A percentile compares a stretch with the other conserved stretches of the same genome.
Conservation (phyloP, 1,139 yeast species). For the Taphrina confusa region DNA sequence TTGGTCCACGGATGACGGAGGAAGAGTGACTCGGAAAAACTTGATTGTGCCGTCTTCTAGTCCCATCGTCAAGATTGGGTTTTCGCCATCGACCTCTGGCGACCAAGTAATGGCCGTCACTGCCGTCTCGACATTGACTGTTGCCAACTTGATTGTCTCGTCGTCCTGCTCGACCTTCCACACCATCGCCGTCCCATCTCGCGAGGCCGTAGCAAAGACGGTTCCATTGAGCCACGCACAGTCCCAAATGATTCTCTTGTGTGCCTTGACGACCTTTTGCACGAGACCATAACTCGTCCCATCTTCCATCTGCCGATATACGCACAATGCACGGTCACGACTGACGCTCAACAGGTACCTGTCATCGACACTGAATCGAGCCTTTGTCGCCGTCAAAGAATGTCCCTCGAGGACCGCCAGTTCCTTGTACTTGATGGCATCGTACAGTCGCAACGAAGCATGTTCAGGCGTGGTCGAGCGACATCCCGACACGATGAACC, state of each 20-base stretch:
- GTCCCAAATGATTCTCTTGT: conserved; percentile 92
- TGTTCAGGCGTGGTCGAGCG: conserved; percentile 79
- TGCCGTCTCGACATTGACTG: conserved; percentile 66
- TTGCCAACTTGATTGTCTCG: conserved; percentile 35
- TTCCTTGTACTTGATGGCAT: conserved; percentile 64
- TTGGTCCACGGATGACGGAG: conserved; percentile 40
- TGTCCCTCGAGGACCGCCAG: conserved; percentile 59
- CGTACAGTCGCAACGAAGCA: conserved; percentile 79
- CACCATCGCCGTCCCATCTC: conserved; percentile 75
- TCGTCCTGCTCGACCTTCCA: conserved; percentile 56
- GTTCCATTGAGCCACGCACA: conserved; percentile 71
- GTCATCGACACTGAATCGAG: conserved; percentile 74
- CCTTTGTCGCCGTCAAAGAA: conserved; percentile 77
- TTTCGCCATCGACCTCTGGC: conserved; percentile 41
- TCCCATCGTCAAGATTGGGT: conserved; percentile 65
- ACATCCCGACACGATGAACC: conserved; percentile 83
- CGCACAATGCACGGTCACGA: conserved; percentile 81
- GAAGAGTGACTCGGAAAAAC: neutral
- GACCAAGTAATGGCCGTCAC: conserved; percentile 54
- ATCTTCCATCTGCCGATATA: conserved; percentile 62
- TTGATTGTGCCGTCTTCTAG: conserved; percentile 63
- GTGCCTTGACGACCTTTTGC: conserved; percentile 63
- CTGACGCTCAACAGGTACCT: conserved; percentile 73
- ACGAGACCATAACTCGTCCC: conserved; percentile 49
- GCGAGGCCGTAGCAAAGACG: conserved; percentile 75